Conservation (phyloP, 2,329 filamentous ascomycete species). For the Phoma sp. region DNA sequence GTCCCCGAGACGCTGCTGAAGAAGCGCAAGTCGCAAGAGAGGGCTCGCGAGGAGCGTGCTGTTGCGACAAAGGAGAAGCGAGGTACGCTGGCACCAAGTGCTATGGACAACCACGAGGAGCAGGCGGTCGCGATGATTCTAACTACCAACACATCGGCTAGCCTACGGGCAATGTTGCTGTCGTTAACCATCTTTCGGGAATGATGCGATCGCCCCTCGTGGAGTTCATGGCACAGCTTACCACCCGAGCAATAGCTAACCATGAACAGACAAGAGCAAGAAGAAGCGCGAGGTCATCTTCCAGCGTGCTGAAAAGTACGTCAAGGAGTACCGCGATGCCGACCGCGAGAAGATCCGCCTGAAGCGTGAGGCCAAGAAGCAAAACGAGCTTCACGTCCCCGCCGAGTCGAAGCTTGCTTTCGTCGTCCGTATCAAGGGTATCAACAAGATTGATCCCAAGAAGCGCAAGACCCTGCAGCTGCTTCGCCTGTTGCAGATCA, state of each 20-base stretch:
- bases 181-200: slow-evolving; percentile 99
- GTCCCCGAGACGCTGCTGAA: slow-evolving; percentile 99
- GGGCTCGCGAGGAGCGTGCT: slow-evolving; percentile 89
- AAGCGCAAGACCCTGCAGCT: slow-evolving; percentile 99
- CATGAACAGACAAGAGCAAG: slow-evolving; percentile 81
- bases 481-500: slow-evolving; percentile 99
- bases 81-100: slow-evolving; percentile 68
- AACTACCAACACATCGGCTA: slow-evolving; percentile 88
- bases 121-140: slow-evolving; percentile 75
- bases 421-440: slow-evolving; percentile 99
- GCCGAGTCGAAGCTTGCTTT: slow-evolving; percentile 97
- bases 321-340: slow-evolving; percentile 98
- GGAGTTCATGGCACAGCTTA: slow-evolving; percentile 26
- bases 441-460: slow-evolving; percentile 99
- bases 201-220: slow-evolving; percentile 66
- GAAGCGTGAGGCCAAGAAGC: slow-evolving; percentile 84
- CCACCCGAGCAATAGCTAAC: slow-evolving; percentile 41
- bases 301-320: slow-evolving; percentile 99
- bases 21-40: slow-evolving; percentile 99
- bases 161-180: slow-evolving; percentile 96
- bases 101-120: slow-evolving; percentile 23
- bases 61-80: slow-evolving; percentile 85
- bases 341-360: slow-evolving; percentile 99
- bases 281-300: slow-evolving; percentile 99
- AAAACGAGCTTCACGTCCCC: slow-evolving; percentile 91